Evolutionary conservation across 2,329 filamentous ascomycete species (phyloP).

Genomic region (Hypoxylon sp.): DNA sequence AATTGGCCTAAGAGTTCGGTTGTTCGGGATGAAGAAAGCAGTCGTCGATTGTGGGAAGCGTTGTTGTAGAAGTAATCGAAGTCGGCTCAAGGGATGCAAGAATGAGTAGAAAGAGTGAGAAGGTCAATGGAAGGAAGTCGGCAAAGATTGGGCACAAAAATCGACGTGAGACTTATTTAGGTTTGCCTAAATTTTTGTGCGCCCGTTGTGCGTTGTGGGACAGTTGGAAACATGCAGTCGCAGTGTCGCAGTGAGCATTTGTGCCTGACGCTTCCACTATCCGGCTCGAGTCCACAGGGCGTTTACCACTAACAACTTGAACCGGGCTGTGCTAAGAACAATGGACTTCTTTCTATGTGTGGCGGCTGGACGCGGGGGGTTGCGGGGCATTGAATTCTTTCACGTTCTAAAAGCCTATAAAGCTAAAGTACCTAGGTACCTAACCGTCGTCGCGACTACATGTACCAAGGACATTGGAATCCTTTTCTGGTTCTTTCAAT

Average conservation of each 20-base stretch:
- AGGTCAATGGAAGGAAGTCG: constrained; percentile 9
- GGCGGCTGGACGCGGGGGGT: constrained; percentile 19
- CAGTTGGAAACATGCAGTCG: constrained; percentile 15
- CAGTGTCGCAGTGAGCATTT: constrained; percentile 11
- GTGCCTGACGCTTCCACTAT: constrained; percentile 22
- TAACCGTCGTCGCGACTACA: constrained; percentile 16
- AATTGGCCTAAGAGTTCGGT: not conserved
- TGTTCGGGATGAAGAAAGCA: constrained; percentile 2
- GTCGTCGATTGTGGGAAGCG: constrained; percentile 16
- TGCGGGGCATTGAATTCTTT: constrained; percentile 35
- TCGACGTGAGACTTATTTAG: constrained; percentile 17
- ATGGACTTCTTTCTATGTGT: not conserved
- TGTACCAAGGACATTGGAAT: too few species aligned
- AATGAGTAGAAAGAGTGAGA: constrained; percentile 9
- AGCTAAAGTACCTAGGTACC: not conserved
- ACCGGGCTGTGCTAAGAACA: constrained; percentile 4
- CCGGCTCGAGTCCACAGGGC: constrained; percentile 23
- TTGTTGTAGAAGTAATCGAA: constrained; percentile 19
- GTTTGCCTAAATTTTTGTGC: constrained; percentile 44
- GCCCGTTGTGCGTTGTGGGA: constrained; percentile 26
- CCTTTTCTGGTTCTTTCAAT: not conserved
- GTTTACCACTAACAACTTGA: constrained; percentile 1
- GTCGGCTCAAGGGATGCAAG: constrained; percentile 11
- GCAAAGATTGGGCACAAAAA: constrained; percentile 41
- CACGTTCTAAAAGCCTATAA: constrained; percentile 2